Conservation (phyloP, 2,329 filamentous ascomycete genomes). For the Seiridium cupressi region DNA sequence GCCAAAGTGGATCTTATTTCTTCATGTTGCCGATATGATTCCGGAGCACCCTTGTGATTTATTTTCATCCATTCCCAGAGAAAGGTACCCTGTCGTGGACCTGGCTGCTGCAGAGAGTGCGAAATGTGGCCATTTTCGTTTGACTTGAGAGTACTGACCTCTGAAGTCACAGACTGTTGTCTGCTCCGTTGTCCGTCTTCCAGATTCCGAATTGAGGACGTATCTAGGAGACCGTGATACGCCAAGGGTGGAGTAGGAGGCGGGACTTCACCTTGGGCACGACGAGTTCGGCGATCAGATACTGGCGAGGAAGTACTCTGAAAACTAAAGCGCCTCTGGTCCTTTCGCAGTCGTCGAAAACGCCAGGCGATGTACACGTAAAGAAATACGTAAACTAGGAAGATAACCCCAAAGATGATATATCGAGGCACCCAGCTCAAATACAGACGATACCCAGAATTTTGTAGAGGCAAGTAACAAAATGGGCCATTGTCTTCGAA, state of each 20-base stretch:
- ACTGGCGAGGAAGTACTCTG: slow-evolving; percentile 12
- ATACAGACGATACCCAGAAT: slow-evolving; percentile 66
- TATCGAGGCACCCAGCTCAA: slow-evolving; percentile 75
- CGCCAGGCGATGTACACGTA: slow-evolving; percentile 62
- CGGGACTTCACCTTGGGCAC: slow-evolving; percentile 11
- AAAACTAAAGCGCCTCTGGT: slow-evolving; percentile 24
- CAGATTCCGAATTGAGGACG: slow-evolving; percentile 8
- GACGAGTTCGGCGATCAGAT: slow-evolving; percentile 11
- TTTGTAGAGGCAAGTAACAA: slow-evolving; percentile 66
- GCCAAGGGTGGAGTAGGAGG: slow-evolving; percentile 21
- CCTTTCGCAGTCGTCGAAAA: slow-evolving; percentile 36
- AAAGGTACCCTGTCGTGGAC: slow-evolving; percentile 11
- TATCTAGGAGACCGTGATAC: slow-evolving; percentile 21
- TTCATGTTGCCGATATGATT: slow-evolving; percentile 2
- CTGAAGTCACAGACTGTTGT: slow-evolving; percentile 22
- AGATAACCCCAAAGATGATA: slow-evolving; percentile 62
- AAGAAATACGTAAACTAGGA: slow-evolving; percentile 65
- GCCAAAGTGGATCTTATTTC: neutral
- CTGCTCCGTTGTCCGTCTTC: slow-evolving; percentile 16
- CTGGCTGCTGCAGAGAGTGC: slow-evolving; percentile 4
- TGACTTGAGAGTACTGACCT: slow-evolving; percentile 22
- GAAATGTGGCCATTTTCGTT: slow-evolving; percentile 13
- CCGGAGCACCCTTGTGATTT: slow-evolving; percentile 9
- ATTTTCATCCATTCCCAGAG: slow-evolving; percentile 24
- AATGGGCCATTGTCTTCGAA: slow-evolving; percentile 32